Evolutionary conservation across 805 yeast species (phyloP), one percentile per base, ranked within the genome.

Genomic region (Ogataea methanolica): DNA sequence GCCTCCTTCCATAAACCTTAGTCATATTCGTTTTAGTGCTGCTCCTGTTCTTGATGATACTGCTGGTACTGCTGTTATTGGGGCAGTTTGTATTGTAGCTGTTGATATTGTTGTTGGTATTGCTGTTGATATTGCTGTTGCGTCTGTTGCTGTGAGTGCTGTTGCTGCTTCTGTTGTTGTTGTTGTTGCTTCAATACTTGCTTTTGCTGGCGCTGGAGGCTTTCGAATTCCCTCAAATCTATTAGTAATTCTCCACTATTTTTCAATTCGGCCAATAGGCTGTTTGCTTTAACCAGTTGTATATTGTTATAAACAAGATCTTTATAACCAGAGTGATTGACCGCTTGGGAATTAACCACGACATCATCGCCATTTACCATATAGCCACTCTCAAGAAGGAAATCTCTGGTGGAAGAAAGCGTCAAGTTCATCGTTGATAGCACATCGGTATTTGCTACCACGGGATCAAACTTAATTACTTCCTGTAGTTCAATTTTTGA

Each of bases 381-480:
- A 17, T 36, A 42, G 19, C 44, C 40, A 26, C 36, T 36, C 7
- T n/a, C 14, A 8, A 22, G 23, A n/a, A 55, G 44, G 23, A 51
- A 48, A 14, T 45, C 43, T 21, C 35, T 39, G 2, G 56, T 51
- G 31, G 41, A 42, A 2, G 42, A 36, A 17, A 52, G 7, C 3
- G 33, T 33, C n/a, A 51, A 17, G 9, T 42, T 36, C 11, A 48
- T 23, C 14, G 35, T 31, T 7, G 37, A 22, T 11, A 42, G 26
- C 4, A 17, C 37, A 6, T 39, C 39, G 6, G 41, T 26, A 14
- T 36, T 37, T 4, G 11, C 15, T 7, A 21, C 22, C 2, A 49
- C 39, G 2, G 53, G 55, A 22, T 52, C 55, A 31, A 49, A 35
- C 11, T 39, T 19, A 7, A 35, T 17, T 12, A 47, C 21, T 5